These are phyloP conservation scores for Solanum pennellii DNA, from an alignment of 257 asterid genomes.

Conservation along the genomic window DNA sequence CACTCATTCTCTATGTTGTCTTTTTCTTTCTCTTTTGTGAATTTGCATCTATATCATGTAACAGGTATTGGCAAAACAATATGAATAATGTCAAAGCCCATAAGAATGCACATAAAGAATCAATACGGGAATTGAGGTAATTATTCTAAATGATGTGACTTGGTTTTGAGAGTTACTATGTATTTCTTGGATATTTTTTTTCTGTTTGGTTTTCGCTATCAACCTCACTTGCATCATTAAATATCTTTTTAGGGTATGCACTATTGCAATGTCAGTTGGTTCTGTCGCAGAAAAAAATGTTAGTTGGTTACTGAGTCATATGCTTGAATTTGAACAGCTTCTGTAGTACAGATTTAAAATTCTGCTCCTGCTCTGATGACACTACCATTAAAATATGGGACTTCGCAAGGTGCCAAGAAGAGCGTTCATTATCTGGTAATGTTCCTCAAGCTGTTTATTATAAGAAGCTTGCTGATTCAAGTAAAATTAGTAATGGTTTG, in stretches of 20 bases:
- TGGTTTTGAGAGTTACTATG: background rate
- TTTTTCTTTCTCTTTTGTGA: background rate
- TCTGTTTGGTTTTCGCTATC: background rate
- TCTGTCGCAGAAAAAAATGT: background rate
- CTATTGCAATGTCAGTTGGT: background rate
- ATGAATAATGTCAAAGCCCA: constrained; percentile 97
- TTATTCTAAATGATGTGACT: background rate
- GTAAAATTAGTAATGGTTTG: background rate
- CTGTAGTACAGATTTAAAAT: constrained; percentile 96
- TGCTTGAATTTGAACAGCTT: constrained; percentile 43
- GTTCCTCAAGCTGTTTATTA: constrained; percentile 29
- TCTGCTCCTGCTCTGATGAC: constrained; percentile 98
- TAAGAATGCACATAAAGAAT: constrained; percentile 93
- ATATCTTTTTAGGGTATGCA: background rate
- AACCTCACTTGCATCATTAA: background rate
- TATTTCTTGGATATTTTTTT: background rate
- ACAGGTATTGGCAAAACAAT: constrained; percentile 98
- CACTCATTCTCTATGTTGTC: background rate
- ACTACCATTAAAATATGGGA: constrained; percentile 98
- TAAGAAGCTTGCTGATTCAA: background rate
- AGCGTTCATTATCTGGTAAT: constrained; percentile 90
- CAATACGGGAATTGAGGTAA: constrained; percentile 91
- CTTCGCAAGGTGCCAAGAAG: constrained; percentile 99
- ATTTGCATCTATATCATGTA: constrained; percentile 10
- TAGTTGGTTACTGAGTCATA: background rate